Conservation (phyloP, 306 rosid genomes). For the Delonix regia region DNA sequence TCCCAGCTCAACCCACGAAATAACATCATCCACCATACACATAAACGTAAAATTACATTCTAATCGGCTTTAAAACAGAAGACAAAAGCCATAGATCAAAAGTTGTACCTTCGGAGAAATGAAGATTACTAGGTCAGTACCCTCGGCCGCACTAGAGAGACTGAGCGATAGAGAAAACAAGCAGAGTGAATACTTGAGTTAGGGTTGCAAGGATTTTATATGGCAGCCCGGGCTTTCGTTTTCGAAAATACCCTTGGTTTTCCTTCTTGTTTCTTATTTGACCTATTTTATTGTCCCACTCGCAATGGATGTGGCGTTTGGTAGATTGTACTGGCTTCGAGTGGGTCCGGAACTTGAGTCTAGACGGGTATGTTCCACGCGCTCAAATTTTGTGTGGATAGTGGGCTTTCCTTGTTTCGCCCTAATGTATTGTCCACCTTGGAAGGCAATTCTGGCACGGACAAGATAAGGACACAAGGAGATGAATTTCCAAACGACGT, state of each 20-base stretch:
- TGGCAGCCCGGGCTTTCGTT: neutral
- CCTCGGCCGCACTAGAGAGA: conserved; percentile 33
- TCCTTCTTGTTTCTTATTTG: neutral
- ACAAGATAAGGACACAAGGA: too few relatives aligned
- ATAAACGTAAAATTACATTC: neutral
- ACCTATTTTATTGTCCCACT: neutral
- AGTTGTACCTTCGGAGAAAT: neutral
- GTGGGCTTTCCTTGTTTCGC: neutral
- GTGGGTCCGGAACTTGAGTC: neutral
- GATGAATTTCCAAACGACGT: neutral
- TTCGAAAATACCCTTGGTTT: conserved; percentile 6
- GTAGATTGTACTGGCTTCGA: neutral
- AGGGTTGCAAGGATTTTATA: conserved; percentile 32
- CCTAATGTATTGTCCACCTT: neutral
- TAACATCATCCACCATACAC: neutral
- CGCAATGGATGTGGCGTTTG: neutral
- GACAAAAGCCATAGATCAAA: neutral
- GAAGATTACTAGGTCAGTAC: neutral
- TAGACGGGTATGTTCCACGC: neutral
- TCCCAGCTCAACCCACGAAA: neutral
- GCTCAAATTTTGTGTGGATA: neutral
- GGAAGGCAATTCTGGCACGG: neutral
- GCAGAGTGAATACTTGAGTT: neutral
- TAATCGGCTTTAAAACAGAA: neutral
- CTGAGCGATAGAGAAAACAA: neutral